Evolutionary conservation across 2,329 filamentous ascomycete genomes (phyloP).

Genomic region (Fusarium abutilonis): DNA sequence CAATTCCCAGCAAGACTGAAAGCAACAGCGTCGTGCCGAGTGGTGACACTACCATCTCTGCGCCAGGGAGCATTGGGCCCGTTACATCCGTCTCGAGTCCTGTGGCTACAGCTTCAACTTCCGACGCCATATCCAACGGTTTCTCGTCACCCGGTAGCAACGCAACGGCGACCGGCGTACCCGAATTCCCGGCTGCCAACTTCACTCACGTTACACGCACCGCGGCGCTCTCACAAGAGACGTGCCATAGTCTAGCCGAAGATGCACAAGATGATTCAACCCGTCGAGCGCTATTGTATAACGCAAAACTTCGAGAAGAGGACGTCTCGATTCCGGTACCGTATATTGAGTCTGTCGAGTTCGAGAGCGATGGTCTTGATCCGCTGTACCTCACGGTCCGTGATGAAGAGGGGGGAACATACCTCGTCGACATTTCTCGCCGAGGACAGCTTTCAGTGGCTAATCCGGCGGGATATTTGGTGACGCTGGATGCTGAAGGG

Average conservation of each 20-base stretch:
- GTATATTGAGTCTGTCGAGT: conserved; percentile 52
- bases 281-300: conserved; percentile 47
- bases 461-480: conserved; percentile 46
- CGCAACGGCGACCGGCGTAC: conserved; percentile 14
- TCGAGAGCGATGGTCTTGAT: conserved; percentile 46
- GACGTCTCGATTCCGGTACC: conserved; percentile 50
- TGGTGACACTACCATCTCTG: not conserved
- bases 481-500: conserved; percentile 48
- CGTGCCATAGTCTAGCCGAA: conserved; percentile 47
- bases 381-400: conserved; percentile 50
- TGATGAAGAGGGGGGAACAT: conserved; percentile 43
- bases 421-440: conserved; percentile 51
- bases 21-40: not conserved
- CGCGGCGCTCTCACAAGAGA: conserved; percentile 42
- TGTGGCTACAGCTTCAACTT: conserved; percentile 12
- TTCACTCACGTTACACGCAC: conserved; percentile 49
- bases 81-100: conserved; percentile 30
- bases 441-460: conserved; percentile 47
- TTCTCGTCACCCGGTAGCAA: conserved; percentile 20
- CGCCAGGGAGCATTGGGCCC: conserved; percentile 4
- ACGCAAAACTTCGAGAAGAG: conserved; percentile 44
- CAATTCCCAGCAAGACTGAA: not conserved
- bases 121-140: conserved; percentile 2
- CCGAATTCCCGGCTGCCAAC: conserved; percentile 45
- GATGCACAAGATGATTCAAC: conserved; percentile 38